Base-by-base conservation (phyloP, 331 rosid species). In the Dryas integrifolia region DNA sequence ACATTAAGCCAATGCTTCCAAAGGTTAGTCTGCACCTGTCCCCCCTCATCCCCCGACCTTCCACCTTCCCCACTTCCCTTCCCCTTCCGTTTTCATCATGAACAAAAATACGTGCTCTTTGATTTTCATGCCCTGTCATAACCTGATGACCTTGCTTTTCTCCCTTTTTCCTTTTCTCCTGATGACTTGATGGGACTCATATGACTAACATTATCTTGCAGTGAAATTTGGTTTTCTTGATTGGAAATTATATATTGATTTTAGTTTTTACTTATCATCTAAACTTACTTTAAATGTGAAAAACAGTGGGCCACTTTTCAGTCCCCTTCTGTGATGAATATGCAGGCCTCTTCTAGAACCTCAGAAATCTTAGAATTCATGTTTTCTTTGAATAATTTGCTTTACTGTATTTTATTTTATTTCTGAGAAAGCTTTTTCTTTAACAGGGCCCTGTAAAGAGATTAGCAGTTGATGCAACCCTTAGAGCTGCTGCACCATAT, bases 391-490 rank as follows among this genome's bases (percentile, higher is more conserved):
- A 13, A 55, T 53, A n/a, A 21, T 63, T 74, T 58, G 3, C 7
- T 67, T 55, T 38, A 44, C 70, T 63, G 24, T 40, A 11, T 43
- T 44, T 50, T 50, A 52, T 60, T 45, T 40, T 58, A 30, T 30
- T 69, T 80, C 50, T 76, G 56, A 61, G 58, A 41, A 70, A 75
- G 49, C 15, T 12, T 74, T 53, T 52, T 73, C 67, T 47, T 83
- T 55, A 58, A 59, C 81, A 94, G 97, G 98, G 97, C 46, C 97
- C 97, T 80, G 83, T 94, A 61, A 89, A 83, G 90, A 85, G 98
- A 83, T 75, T 94, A 89, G 98, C 98, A 9, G 97, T 94, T 72
- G 98, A 91, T 84, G 97, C 98, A 78, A 94, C 98, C 65, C 96
- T 91, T 70, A 94, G 98, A 80, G 96, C 97, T 65, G 98, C 98